Base-by-base conservation (phyloP, 495 filamentous ascomycete genomes). In the Cercophora samala region DNA sequence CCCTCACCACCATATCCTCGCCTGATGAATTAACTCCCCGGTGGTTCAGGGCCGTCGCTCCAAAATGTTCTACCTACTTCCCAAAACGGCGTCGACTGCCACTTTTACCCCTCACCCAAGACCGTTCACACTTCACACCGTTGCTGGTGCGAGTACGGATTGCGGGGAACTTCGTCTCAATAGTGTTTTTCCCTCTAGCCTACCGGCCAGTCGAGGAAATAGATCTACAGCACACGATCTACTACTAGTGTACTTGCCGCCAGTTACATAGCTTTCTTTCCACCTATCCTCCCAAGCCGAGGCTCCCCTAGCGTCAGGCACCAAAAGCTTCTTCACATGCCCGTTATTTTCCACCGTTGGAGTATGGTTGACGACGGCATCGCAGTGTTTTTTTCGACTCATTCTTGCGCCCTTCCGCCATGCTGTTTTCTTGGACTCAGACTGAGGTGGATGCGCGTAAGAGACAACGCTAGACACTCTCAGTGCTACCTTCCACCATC, bases 321-420 rank as follows among this genome's bases (percentile, higher is more conserved):
- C 64, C 62, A 17, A 66, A 63, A 1, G 23, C 24, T 37, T 63
- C 23, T 69, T 69, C 68, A 69, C 68, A 69, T 69, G 68, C 61
- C 22, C 42, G 18, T 9, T 29, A 8, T 19, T 60, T 1, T 25
- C 19, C 18, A 21, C 21, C 6, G n/a, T 23, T 54, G 25, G 18
- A 63, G 24, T 37, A 26, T 8, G 25, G 46, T 26, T 46, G 37
- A 46, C 37, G 37, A 46, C 37, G 37, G 37, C 15, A 11, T 46
- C 8, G 9, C 37, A 46, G 37, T 46, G 37, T 46, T 46, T 46
- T 46, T 18, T 5, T 29, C 26, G 37, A 46, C 37, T 13, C 9
- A 11, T 46, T 46, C 15, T 17, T 18, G 37, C 37, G 37, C 37
- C 37, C 11, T 46, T 46, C 37, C 9, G 11, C 37, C 11, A 2